phyloP scores from a whole-genome alignment of 2,329 filamentous ascomycete species.

The Fusarium sp. region DNA sequence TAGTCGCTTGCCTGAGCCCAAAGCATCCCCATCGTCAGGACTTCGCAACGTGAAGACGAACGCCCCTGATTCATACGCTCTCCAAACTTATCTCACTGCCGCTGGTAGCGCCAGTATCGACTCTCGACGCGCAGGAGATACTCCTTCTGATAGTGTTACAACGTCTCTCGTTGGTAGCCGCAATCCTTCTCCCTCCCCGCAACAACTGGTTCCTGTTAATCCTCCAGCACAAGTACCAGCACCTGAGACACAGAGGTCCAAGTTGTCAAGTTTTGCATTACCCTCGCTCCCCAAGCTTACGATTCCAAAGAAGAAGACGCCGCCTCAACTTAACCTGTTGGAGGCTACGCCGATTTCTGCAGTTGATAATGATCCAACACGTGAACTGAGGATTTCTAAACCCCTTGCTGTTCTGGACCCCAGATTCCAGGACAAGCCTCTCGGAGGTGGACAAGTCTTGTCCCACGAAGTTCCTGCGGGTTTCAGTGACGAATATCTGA shows the following conservation, averaged over 20 bases:
- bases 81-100: conserved; percentile 53
- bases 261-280: too few relatives aligned
- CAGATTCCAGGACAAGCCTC: conserved; percentile 29
- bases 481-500: conserved; percentile 9
- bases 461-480: neutral
- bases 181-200: too few relatives aligned
- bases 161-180: too few relatives aligned
- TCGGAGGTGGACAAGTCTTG: conserved; percentile 19
- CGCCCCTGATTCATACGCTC: conserved; percentile 52
- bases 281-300: too few relatives aligned
- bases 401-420: conserved; percentile 30
- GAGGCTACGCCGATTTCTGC: conserved; percentile 46
- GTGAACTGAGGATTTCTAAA: conserved; percentile 31
- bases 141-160: too few relatives aligned
- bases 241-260: neutral
- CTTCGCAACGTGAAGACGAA: conserved; percentile 24
- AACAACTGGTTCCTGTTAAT: too few relatives aligned
- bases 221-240: too few relatives aligned
- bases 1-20: conserved; percentile 3
- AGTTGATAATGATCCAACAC: conserved; percentile 30
- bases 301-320: conserved; percentile 59
- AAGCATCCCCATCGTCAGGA: too few relatives aligned
- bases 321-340: conserved; percentile 55
- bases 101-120: conserved; percentile 19
- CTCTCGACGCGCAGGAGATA: too few relatives aligned